Evolutionary conservation across 73 alveolate genomes (phyloP), one percentile per base, ranked within the genome.

Genomic region (Paraurostyla sp.): DNA sequence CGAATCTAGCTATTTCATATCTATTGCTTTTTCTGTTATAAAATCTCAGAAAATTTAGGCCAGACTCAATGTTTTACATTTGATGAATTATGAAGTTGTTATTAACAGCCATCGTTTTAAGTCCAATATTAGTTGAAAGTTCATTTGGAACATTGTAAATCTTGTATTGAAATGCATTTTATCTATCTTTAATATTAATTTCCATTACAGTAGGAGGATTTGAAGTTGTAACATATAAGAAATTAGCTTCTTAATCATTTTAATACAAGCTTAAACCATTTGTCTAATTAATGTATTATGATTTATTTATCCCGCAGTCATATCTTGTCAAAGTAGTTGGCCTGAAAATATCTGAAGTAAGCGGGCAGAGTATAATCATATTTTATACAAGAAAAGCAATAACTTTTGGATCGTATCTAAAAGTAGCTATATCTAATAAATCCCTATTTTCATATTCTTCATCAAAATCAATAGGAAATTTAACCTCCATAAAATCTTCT

Each of bases 201-300:
- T 75, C 87, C 22, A 75, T 13, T 25, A 75, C 87, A 1, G n/a
- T 3, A n/a, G 87, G 57, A 11, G 87, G 87, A 23, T 2, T 7
- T 48, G 73, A 43, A 3, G 25, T 20, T 22, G 51, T 15, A 22
- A 29, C 52, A 49, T 23, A 75, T 23, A 48, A 75, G 51, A n/a
- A 48, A 15, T 50, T 13, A 2, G 9, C 11, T 13, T 46, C 43
- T 20, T 25, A n/a, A 25, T 25, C 49, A 75, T 46, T 75, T 3
- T 43, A 22, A 49, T 75, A 75, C 2, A 43, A 3, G 2, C 63
- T 27, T n/a, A 69, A 9, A 22, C 15, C 62, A 69, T 43, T 69
- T 32, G 15, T 30, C 57, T 63, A 16, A n/a, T n/a, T n/a, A n/a
- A n/a, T n/a, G n/a, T n/a, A n/a, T n/a, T n/a, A n/a, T n/a, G n/a